Conservation (phyloP, 441 rosid genomes). For the Brassica balearica region DNA sequence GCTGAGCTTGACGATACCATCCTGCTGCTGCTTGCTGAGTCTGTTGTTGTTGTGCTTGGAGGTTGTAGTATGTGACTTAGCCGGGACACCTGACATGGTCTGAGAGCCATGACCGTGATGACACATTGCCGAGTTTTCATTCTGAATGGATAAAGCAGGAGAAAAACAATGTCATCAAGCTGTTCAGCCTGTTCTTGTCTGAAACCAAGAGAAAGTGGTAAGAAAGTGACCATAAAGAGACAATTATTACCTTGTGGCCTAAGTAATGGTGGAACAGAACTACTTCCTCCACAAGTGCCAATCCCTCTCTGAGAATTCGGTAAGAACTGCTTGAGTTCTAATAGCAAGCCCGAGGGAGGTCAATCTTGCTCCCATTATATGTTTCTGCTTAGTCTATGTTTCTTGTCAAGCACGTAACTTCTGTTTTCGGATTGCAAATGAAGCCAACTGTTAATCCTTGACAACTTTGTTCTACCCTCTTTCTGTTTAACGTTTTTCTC, state of each 20-base stretch:
- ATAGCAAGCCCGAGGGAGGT: not conserved
- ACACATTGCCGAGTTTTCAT: slow-evolving; percentile 53
- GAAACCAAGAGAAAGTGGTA: not conserved
- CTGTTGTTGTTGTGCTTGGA: slow-evolving; percentile 64
- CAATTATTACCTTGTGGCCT: slow-evolving; percentile 46
- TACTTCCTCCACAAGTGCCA: slow-evolving; percentile 38
- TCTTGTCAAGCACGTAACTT: slow-evolving; percentile 42
- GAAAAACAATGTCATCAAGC: slow-evolving; percentile 1
- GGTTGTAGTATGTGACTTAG: slow-evolving; percentile 76
- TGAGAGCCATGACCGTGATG: slow-evolving; percentile 67
- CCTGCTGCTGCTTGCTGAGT: slow-evolving; percentile 47
- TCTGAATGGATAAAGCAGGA: slow-evolving; percentile 51
- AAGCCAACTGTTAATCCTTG: slow-evolving; percentile 58
- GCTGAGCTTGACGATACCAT: slow-evolving; percentile 89
- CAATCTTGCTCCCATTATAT: slow-evolving; percentile 34
- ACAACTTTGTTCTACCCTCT: slow-evolving; percentile 33
- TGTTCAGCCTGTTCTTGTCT: not conserved
- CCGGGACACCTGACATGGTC: slow-evolving; percentile 77
- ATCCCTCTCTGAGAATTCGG: slow-evolving; percentile 47
- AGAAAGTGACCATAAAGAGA: not conserved
- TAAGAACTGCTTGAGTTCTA: not conserved
- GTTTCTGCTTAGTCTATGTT: slow-evolving; percentile 6
- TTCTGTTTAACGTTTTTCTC: no score
- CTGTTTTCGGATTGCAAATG: slow-evolving; percentile 47
- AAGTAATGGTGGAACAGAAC: slow-evolving; percentile 26